Percentiles rank a stretch among this genome's conserved stretches.
Conservation (phyloP, 116 monocot species). For the Zostera marina region DNA sequence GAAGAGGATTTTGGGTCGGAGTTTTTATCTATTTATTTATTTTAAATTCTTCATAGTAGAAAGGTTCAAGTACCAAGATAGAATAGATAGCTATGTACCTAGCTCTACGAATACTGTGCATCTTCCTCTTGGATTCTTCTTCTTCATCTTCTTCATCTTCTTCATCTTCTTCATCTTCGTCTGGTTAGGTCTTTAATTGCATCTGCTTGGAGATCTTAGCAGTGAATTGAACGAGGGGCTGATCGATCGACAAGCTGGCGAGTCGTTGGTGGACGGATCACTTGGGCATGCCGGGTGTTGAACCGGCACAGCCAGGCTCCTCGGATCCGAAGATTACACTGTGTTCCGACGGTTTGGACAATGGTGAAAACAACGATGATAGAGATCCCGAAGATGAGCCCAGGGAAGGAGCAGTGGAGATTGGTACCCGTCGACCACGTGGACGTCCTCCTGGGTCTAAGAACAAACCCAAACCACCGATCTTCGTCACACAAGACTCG, state of each 20-base stretch:
- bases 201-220: background rate
- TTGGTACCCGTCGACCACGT: conserved; percentile 30
- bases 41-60: background rate
- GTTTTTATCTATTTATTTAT: background rate
- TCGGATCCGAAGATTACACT: conserved; percentile 10
- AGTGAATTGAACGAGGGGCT: background rate
- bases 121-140: conserved; percentile 3
- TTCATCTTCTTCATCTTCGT: too few relatives aligned
- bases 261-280: conserved; percentile 55
- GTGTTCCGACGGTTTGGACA: conserved; percentile 5
- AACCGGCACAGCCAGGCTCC: conserved; percentile 6
- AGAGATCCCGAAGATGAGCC: conserved; percentile 21
- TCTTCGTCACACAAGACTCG: conserved; percentile 53
- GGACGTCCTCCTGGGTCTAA: conserved; percentile 1
- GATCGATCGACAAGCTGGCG: conserved; percentile 19
- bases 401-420: conserved; percentile 33
- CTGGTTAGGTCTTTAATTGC: background rate
- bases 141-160: too few relatives aligned
- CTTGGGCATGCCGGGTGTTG: conserved; percentile 26
- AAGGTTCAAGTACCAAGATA: background rate
- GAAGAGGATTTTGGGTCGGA: background rate
- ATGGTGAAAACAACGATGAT: conserved; percentile 16
- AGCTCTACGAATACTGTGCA: background rate
- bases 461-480: conserved; percentile 29
- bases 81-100: too few relatives aligned